phyloP scores from a whole-genome alignment of 345 rosid species.

The Microcos paniculata region DNA sequence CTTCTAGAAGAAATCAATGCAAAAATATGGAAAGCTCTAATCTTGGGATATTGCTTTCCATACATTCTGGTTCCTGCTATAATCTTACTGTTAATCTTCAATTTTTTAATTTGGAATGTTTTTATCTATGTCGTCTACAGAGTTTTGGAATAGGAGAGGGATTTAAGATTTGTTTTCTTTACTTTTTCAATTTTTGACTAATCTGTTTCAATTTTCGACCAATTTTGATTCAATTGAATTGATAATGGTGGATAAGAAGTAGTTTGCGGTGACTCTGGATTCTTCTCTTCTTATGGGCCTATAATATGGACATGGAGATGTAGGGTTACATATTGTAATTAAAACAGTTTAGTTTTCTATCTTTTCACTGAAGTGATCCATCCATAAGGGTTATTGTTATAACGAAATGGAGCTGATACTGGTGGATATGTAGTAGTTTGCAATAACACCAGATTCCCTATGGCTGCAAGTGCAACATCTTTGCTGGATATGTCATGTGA shows the following conservation, averaged over 20 bases:
- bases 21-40: not conserved
- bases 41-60: not conserved
- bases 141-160: not conserved
- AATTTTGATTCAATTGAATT: not conserved
- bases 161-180: not conserved
- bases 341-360: not conserved
- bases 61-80: not conserved
- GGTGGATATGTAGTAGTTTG: not conserved
- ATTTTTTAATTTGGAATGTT: not conserved
- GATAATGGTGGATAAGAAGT: not conserved
- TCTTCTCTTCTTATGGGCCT: not conserved
- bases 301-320: not conserved
- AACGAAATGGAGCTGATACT: not conserved
- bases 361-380: not conserved
- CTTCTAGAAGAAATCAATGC: not conserved
- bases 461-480: not conserved
- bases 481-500: not conserved
- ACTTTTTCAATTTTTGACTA: not conserved
- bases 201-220: no score
- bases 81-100: not conserved
- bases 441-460: not conserved
- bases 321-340: not conserved
- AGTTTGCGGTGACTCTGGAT: not conserved
- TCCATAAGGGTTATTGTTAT: not conserved
- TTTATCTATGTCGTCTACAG: not conserved